Percentiles rank a stretch among this genome's conserved stretches.
Evolutionary conservation across 768 basidiomycete species (phyloP).

Genomic region (Hygrocybe coccinea): DNA sequence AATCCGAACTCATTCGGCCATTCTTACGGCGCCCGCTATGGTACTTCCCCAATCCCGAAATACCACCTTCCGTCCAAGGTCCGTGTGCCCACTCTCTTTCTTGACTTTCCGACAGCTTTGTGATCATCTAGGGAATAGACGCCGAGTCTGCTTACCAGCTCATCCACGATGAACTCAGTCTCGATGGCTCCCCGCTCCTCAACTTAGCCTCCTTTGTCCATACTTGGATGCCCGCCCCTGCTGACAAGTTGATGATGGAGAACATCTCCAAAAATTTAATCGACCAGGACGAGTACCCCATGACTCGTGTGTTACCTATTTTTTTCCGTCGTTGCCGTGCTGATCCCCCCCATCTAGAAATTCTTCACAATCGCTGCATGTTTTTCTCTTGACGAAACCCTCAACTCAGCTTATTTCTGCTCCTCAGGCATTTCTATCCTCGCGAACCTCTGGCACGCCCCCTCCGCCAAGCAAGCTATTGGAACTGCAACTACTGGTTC

Average conservation of each 20-base stretch:
- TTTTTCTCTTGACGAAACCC: neutral
- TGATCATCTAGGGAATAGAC: constrained; percentile 41
- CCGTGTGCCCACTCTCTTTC: neutral
- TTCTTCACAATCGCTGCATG: constrained; percentile 51
- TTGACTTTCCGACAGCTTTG: neutral
- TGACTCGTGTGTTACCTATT: constrained; percentile 42
- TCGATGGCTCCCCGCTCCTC: constrained; percentile 55
- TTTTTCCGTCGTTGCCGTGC: no score
- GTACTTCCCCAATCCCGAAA: constrained; percentile 65
- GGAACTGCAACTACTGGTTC: constrained; percentile 71
- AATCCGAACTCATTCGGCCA: constrained; percentile 33
- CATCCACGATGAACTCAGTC: constrained; percentile 54
- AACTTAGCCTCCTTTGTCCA: constrained; percentile 61
- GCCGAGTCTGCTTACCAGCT: constrained; percentile 54
- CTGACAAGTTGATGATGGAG: constrained; percentile 52
- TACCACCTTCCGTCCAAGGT: constrained; percentile 58
- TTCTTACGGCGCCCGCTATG: constrained; percentile 60
- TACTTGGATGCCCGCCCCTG: constrained; percentile 57
- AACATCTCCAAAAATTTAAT: constrained; percentile 66
- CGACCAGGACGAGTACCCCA: constrained; percentile 62
- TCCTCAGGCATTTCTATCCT: constrained; percentile 43
- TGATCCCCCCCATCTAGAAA: no score
- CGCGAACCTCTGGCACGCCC: constrained; percentile 67
- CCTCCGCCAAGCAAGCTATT: constrained; percentile 54
- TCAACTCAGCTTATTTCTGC: neutral